Evolutionary conservation across 1,139 yeast genomes (phyloP), one percentile per base, ranked within the genome.

Genomic region (Yamadazyma spencermartinsiae): DNA sequence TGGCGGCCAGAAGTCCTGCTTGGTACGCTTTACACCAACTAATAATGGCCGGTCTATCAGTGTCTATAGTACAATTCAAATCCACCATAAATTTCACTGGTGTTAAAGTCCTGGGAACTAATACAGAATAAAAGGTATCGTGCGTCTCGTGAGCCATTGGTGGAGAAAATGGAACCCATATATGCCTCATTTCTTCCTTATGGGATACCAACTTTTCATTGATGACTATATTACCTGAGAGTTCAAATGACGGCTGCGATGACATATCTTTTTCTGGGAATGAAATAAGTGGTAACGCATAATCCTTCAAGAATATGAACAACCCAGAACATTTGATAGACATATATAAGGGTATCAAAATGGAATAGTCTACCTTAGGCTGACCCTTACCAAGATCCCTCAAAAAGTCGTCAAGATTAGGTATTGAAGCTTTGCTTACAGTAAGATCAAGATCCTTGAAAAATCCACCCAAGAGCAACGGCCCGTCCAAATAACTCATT

Each of bases 161-260:
- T 2, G 74, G 75, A 1, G 74, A 68, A 40, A 67, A 72, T 5
- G 76, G 76, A 3, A 72, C 76, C 51, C 60, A 68, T 3, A 72
- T 67, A 36, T 59, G 61, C 38, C 78, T 56, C 62, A 72, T 59
- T 52, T 72, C 75, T 35, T 72, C 76, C 33, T 60, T 56, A 12
- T 65, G 48, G 1, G 50, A 43, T 2, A 64, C 68, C 29, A 72
- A 48, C 42, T 60, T 65, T 38, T 72, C 78, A 43, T 72, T 69
- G n/a, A 72, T 59, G 5, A 72, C 72, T 18, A 71, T 31, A 37
- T 69, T 62, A 1, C 76, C 74, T 14, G 50, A 46, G 2, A 72
- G 49, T 15, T 58, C 54, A 36, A 72, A 54, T 0, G 69, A 59
- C 1, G 67, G 65, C 11, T 42, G 43, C 5, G 46, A 34, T 3